A percentile compares a stretch with the other conserved stretches of the same genome.
Evolutionary conservation across 768 basidiomycete genomes (phyloP).

Genomic region (Suillus sp.): DNA sequence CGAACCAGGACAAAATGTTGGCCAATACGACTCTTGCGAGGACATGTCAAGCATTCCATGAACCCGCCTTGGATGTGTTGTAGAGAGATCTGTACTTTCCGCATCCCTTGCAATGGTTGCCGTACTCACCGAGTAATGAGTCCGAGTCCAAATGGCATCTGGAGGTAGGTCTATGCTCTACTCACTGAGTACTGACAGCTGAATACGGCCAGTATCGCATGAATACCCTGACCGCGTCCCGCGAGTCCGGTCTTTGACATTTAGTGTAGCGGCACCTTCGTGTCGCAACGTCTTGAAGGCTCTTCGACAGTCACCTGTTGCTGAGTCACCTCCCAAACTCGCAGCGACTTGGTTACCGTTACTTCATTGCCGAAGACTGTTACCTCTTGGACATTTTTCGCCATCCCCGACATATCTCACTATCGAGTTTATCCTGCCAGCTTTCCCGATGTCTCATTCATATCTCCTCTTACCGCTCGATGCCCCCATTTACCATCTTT

Average conservation of each 20-base stretch:
- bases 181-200: background rate
- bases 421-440: background rate
- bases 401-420: background rate
- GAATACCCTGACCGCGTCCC: background rate
- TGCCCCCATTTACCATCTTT: background rate
- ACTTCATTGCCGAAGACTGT: background rate
- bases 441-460: background rate
- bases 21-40: background rate
- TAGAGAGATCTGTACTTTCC: constrained; percentile 1
- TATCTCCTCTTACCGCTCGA: background rate
- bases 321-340: background rate
- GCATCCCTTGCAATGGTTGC: background rate
- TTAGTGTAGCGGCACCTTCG: background rate
- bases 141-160: background rate
- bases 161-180: background rate
- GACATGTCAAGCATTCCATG: background rate
- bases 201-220: background rate
- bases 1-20: background rate
- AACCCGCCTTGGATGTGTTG: constrained; percentile 4
- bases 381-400: background rate
- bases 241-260: constrained; percentile 4
- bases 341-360: background rate
- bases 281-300: background rate
- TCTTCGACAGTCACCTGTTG: background rate
- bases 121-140: background rate